Percentiles rank a stretch among this genome's conserved stretches.
Evolutionary conservation across 305 asterid genomes (phyloP).

Genomic region (Salvia sclarea): DNA sequence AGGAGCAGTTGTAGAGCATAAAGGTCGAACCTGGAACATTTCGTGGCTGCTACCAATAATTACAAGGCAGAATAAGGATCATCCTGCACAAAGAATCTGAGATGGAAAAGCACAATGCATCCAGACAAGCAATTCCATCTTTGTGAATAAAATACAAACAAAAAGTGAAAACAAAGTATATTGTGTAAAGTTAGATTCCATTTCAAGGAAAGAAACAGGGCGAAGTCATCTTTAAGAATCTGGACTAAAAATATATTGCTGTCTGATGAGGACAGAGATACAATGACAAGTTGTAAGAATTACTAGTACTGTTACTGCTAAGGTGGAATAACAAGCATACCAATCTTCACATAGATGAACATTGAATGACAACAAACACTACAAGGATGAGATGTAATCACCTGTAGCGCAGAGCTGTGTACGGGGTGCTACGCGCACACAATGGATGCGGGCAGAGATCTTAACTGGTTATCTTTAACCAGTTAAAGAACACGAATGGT

Average conservation of each 20-base stretch:
- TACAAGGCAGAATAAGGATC: slow-evolving; percentile 24
- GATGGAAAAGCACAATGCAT: slow-evolving; percentile 32
- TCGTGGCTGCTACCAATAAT: slow-evolving; percentile 34
- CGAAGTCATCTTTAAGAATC: slow-evolving; percentile 22
- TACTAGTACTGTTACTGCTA: background rate
- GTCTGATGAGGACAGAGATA: slow-evolving; percentile 13
- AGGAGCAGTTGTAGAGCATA: slow-evolving; percentile 33
- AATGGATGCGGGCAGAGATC: background rate
- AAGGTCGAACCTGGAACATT: slow-evolving; percentile 29
- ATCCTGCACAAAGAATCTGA: slow-evolving; percentile 30
- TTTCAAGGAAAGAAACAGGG: slow-evolving; percentile 31
- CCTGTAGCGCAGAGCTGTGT: background rate
- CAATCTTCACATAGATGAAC: background rate
- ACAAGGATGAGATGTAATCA: background rate
- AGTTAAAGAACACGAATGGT: background rate
- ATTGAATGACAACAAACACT: background rate
- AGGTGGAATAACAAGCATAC: background rate
- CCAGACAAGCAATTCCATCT: slow-evolving; percentile 36
- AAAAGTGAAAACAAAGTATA: slow-evolving; percentile 25
- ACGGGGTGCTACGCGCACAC: background rate
- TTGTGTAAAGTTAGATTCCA: slow-evolving; percentile 29
- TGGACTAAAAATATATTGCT: slow-evolving; percentile 13
- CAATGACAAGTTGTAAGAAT: slow-evolving; percentile 1
- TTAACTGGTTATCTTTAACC: background rate
- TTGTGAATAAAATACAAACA: slow-evolving; percentile 28